Evolutionary conservation across 225 moss, liverwort and hornwort genomes (phyloP).

Genomic region (Thuidium tamariscinum): DNA sequence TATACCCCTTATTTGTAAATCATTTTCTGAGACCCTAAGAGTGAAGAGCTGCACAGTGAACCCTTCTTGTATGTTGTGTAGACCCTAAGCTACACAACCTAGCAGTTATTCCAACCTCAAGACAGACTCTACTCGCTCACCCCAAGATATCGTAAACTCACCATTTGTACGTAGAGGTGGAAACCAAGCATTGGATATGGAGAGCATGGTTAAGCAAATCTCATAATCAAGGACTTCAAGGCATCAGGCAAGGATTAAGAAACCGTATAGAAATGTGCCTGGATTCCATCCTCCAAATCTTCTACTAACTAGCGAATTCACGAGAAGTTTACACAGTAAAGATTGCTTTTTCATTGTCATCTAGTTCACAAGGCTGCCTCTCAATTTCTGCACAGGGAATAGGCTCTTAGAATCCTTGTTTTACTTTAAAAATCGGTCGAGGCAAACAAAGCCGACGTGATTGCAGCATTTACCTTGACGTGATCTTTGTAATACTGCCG

Average conservation of each 20-base stretch:
- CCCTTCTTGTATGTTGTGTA: neutral
- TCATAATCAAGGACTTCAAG: neutral
- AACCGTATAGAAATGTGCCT: neutral
- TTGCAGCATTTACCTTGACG: slow-evolving; percentile 27
- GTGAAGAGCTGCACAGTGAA: neutral
- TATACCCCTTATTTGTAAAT: too few species aligned
- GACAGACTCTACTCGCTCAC: neutral
- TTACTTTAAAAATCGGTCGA: neutral
- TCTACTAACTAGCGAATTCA: neutral
- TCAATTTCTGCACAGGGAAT: neutral
- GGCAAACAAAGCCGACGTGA: neutral
- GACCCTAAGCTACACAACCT: neutral
- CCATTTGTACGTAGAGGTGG: neutral
- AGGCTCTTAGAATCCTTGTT: neutral
- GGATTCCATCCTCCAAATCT: neutral
- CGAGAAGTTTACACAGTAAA: neutral
- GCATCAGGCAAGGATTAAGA: neutral
- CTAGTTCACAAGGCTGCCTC: neutral
- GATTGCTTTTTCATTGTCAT: neutral
- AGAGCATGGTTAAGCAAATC: neutral
- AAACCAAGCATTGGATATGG: neutral
- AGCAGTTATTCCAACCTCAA: neutral
- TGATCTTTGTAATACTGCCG: slow-evolving; percentile 54
- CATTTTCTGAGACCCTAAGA: neutral
- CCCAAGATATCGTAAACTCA: neutral